Base-by-base conservation (phyloP, 768 basidiomycete genomes). In the Podaxis sp. region DNA sequence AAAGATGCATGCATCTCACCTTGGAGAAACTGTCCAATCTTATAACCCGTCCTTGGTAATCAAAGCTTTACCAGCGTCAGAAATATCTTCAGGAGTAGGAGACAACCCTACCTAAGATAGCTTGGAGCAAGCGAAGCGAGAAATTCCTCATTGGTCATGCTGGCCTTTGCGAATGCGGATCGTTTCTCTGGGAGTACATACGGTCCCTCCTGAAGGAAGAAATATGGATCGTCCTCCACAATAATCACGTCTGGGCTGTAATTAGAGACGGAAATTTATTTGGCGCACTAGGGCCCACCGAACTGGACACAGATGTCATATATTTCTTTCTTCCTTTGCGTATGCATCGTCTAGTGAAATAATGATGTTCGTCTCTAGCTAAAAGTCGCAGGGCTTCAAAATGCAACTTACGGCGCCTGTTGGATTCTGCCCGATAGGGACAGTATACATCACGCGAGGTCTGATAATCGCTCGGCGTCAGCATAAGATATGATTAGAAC, bases 391-490 rank as follows among this genome's bases (percentile, higher is more conserved):
- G 18, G 42, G 13, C 6, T n/a, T 44, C 42, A 7, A 44, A n/a
- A 44, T n/a, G 18, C 23, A 28, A 75, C 84, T 73, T 61, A 88
- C 87, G 23, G 81, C 74, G 18, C 92, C 92, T 4, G 85, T 88
- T 4, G 91, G 93, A 70, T 94, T 94, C 73, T 94, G 91, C 27
- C 90, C 90, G n/a, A 90, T 79, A 0, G 91, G 89, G 11, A 91
- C 77, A 3, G 85, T 88, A 69, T 91, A 91, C 71, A 91, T 77
- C 32, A 90, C 81, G 66, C 82, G 87, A 40, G 89, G 89, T 38
- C 87, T 88, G 59, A 2, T 32, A 11, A 50, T 13, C 35, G 21
- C 36, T 46, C 18, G 48, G 16, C n/a, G 4, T 46, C 44, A 50
- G n/a, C 14, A 5, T 27, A 18, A 23, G 18, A 7, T 16, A 18